Conservation (phyloP, 768 basidiomycete genomes). For the Lentinula sp. region DNA sequence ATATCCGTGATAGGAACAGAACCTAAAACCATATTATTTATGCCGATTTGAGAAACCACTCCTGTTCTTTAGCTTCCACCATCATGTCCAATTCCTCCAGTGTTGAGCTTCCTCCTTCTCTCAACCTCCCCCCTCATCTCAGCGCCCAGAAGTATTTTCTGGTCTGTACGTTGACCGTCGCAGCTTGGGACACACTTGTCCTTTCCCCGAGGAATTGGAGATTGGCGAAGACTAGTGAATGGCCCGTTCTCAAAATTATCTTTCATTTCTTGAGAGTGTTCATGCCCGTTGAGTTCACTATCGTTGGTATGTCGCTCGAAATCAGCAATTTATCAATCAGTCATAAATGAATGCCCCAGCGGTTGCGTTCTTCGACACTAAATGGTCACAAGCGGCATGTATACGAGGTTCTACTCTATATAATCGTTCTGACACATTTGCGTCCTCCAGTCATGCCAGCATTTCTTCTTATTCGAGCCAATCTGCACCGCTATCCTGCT, state of each 20-base stretch:
- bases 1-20: not conserved
- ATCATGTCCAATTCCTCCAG: conserved; percentile 22
- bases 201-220: conserved; percentile 76
- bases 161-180: conserved; percentile 85
- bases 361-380: conserved; percentile 80
- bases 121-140: conserved; percentile 72
- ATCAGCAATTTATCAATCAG: not conserved
- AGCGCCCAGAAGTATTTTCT: conserved; percentile 87
- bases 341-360: conserved; percentile 31
- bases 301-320: conserved; percentile 47
- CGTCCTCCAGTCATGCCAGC: conserved; percentile 47
- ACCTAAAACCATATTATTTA: not conserved
- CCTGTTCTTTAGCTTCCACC: conserved; percentile 10
- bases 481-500: conserved; percentile 80
- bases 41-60: not conserved
- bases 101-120: conserved; percentile 51
- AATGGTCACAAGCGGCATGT: conserved; percentile 49
- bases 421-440: conserved; percentile 1
- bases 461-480: conserved; percentile 82
- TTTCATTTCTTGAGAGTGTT: conserved; percentile 71
- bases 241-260: conserved; percentile 74
- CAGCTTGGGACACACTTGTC: conserved; percentile 86
- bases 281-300: conserved; percentile 75
- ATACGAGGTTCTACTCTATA: not conserved
- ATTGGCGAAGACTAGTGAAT: conserved; percentile 54